Evolutionary conservation across 768 basidiomycete genomes (phyloP), one percentile per base, ranked within the genome.

Genomic region (Amanita thiersii): DNA sequence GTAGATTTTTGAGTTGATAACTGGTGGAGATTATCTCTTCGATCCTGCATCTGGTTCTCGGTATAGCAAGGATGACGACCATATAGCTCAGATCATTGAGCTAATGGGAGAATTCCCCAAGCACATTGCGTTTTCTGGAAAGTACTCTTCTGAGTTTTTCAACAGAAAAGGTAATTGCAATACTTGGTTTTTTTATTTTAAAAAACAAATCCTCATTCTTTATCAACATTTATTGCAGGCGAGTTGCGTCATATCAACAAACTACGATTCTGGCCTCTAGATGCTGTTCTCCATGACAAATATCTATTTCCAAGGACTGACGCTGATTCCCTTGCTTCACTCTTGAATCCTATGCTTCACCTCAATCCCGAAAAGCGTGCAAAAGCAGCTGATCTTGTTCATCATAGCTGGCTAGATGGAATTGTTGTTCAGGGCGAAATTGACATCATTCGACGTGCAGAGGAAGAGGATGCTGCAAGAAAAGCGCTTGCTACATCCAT

Each of bases 41-140:
- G 96, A 98, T 57, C 94, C 94, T 0, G 91, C 91, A 15, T 86
- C 88, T 1, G 94, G 94, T 2, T 82, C 88, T 36, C 80, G 92
- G 30, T 97, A 96, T 57, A 88, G 83, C 66, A 98, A 98, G 60
- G 90, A 94, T 61, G 91, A 93, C 58, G 87, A 91, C 56, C 93
- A 99, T 55, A 89, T 98, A 46, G 94, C 96, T 2, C 96, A 99
- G 66, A 89, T 98, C 49, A 89, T 97, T 60, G 94, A 99, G 64
- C 73, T 98, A 8, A 69, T 97, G 56, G 94, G 93, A 32, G 90
- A 96, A 50, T 73, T 94, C 30, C 90, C 91, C 1, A 80, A 79
- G 55, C 68, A 68, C 36, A 66, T 98, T 30, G 91, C 91, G 2
- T 78, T 94, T 53, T 74, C 79, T 4, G 94, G 94, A 18, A 97